These are phyloP conservation scores for Arthroderma uncinatum DNA, from an alignment of 2,329 filamentous ascomycete genomes.

Conservation along the genomic window DNA sequence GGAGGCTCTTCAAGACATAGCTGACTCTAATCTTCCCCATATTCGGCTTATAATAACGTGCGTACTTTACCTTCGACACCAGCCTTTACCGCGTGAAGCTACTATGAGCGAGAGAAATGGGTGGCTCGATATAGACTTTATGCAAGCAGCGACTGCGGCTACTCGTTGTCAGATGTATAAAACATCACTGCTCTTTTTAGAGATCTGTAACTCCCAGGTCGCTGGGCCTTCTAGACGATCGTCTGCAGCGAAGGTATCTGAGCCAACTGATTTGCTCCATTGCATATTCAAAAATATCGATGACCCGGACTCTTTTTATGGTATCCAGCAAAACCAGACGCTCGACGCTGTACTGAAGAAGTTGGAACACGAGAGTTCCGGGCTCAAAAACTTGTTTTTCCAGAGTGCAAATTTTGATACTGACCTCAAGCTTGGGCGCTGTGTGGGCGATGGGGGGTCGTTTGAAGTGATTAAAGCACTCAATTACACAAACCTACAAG, in stretches of 20 bases:
- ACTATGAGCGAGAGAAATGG: conserved; percentile 66
- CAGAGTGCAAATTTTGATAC: conserved; percentile 85
- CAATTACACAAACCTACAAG: conserved; percentile 69
- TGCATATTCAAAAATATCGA: conserved; percentile 84
- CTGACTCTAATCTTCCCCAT: conserved; percentile 45
- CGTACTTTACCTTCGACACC: conserved; percentile 78
- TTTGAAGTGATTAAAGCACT: conserved; percentile 65
- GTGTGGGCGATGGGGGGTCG: conserved; percentile 48
- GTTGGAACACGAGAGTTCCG: conserved; percentile 81
- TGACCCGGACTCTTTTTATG: conserved; percentile 94
- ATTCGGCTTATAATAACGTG: conserved; percentile 63
- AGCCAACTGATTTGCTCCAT: conserved; percentile 60
- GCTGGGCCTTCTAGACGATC: conserved; percentile 54
- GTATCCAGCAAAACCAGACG: conserved; percentile 66
- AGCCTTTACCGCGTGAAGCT: conserved; percentile 59
- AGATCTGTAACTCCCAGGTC: conserved; percentile 53
- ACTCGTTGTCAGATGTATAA: conserved; percentile 74
- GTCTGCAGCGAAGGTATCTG: conserved; percentile 43
- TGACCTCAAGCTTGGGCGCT: conserved; percentile 54
- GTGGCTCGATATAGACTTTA: conserved; percentile 79
- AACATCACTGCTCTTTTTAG: conserved; percentile 70
- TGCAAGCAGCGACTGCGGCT: conserved; percentile 59
- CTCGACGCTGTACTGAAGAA: conserved; percentile 67
- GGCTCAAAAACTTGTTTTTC: conserved; percentile 77
- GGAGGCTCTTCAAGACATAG: conserved; percentile 47